Conservation (phyloP, 2,329 filamentous ascomycete species). For the Metarhizium sp. region DNA sequence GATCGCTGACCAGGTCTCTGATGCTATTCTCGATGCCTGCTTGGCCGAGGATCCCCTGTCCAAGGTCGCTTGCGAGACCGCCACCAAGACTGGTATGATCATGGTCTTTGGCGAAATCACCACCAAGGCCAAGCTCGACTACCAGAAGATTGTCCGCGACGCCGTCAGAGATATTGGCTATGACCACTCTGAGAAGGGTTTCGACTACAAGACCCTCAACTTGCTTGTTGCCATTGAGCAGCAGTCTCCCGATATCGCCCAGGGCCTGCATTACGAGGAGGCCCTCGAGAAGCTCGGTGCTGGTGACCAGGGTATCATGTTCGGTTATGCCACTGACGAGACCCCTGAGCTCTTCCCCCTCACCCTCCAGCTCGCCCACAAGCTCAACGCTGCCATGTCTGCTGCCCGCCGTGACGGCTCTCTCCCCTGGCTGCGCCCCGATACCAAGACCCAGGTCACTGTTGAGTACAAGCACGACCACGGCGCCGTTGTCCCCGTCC, state of each 20-base stretch:
- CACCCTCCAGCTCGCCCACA: slow-evolving; percentile 89
- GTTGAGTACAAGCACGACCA: slow-evolving; percentile 97
- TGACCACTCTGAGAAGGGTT: slow-evolving; percentile 93
- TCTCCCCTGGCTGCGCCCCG: slow-evolving; percentile 89
- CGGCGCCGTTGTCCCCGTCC: slow-evolving; percentile 82
- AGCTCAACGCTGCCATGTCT: slow-evolving; percentile 93
- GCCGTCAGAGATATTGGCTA: slow-evolving; percentile 99
- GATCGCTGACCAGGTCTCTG: slow-evolving; percentile 97
- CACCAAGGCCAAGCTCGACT: slow-evolving; percentile 91
- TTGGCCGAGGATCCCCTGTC: slow-evolving; percentile 88
- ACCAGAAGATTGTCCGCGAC: slow-evolving; percentile 92
- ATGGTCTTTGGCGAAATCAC: slow-evolving; percentile 99
- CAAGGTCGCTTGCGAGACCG: slow-evolving; percentile 98
- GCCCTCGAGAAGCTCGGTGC: slow-evolving; percentile 95
- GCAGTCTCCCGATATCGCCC: slow-evolving; percentile 97
- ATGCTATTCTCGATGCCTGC: slow-evolving; percentile 98
- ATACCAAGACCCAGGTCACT: slow-evolving; percentile 99
- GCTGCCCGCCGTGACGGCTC: slow-evolving; percentile 77
- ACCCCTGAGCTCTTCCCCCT: slow-evolving; percentile 94
- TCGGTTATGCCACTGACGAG: slow-evolving; percentile 98
- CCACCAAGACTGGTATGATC: slow-evolving; percentile 99
- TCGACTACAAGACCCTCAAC: slow-evolving; percentile 99
- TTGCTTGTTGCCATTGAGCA: slow-evolving; percentile 98
- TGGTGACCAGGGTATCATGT: slow-evolving; percentile 99
- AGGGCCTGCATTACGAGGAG: slow-evolving; percentile 97